A percentile compares a stretch with the other conserved stretches of the same genome.
These are phyloP conservation scores for Dictyostelium capitatum DNA, from an alignment of 78 protist genomes.

Conservation along the genomic window DNA sequence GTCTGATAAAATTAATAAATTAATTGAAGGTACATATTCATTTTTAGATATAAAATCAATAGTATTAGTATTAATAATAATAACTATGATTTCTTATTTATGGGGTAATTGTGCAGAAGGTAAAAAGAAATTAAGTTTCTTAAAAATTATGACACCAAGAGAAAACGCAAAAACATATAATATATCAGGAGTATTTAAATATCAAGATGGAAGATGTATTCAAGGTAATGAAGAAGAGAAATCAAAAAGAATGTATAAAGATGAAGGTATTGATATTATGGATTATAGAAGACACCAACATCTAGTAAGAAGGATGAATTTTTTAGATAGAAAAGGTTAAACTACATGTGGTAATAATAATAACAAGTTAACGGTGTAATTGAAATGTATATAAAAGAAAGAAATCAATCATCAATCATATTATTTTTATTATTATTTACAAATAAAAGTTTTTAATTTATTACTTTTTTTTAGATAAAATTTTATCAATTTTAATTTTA, in stretches of 20 bases:
- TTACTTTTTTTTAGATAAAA: conserved; percentile 3
- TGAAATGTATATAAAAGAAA: background rate
- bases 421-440: background rate
- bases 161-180: background rate
- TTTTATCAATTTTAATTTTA: conserved; percentile 15
- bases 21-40: conserved; percentile 7
- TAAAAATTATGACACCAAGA: conserved; percentile 68
- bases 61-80: background rate
- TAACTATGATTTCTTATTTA: background rate
- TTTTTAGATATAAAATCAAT: background rate
- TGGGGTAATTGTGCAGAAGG: conserved; percentile 17
- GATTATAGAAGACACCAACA: conserved; percentile 64
- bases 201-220: conserved; percentile 44
- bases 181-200: conserved; percentile 28
- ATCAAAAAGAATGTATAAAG: conserved; percentile 38
- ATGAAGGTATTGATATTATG: conserved; percentile 74
- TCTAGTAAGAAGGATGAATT: conserved; percentile 33
- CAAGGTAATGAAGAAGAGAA: conserved; percentile 31
- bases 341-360: background rate
- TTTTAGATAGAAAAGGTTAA: conserved; percentile 10
- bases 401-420: background rate
- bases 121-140: conserved; percentile 73
- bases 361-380: too few species aligned
- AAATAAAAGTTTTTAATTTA: background rate
- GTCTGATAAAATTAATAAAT: background rate